A percentile compares a stretch with the other conserved stretches of the same genome.
phyloP scores from a whole-genome alignment of 768 basidiomycete species.

The Lactarius hengduanensis region DNA sequence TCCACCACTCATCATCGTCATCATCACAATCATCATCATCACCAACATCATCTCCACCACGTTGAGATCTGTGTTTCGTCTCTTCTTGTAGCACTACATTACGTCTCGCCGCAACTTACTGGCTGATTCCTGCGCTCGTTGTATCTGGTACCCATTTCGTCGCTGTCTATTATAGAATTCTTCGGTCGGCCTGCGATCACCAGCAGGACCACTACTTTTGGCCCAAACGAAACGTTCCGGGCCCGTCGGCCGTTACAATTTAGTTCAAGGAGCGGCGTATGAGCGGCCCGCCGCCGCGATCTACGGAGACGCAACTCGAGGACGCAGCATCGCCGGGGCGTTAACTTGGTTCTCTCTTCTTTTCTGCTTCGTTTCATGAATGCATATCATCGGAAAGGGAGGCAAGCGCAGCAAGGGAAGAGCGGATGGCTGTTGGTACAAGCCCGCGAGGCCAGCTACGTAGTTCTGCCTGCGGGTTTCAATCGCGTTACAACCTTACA shows the following conservation, averaged over 20 bases:
- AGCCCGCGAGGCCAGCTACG: neutral
- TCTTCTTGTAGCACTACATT: constrained; percentile 21
- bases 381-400: neutral
- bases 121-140: neutral
- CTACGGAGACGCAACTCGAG: neutral
- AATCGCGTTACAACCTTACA: constrained; percentile 46
- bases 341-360: neutral
- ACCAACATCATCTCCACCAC: neutral
- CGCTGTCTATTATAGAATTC: constrained; percentile 1
- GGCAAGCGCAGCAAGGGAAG: neutral
- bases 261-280: neutral
- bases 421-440: constrained; percentile 13
- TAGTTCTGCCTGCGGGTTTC: neutral
- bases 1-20: constrained; percentile 4
- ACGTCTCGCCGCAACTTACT: neutral
- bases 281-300: neutral
- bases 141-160: constrained; percentile 5
- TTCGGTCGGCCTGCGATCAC: neutral
- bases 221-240: neutral
- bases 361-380: neutral
- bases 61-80: neutral
- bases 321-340: neutral
- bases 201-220: neutral
- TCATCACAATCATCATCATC: neutral
- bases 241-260: neutral